These are phyloP conservation scores for Beta corolliflora DNA, from an alignment of 179 eudicot species.

Conservation along the genomic window DNA sequence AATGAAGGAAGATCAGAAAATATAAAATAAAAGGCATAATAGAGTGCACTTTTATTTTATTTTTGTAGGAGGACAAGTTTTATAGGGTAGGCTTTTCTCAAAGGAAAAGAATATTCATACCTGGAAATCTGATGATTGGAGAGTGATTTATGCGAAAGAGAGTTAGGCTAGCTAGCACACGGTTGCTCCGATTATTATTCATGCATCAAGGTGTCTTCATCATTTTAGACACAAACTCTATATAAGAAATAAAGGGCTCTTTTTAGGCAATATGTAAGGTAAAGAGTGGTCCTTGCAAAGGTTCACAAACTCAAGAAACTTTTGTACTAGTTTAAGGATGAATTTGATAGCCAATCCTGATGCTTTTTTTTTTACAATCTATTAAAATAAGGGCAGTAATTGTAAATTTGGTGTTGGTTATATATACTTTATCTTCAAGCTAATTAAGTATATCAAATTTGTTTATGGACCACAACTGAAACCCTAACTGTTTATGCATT, in stretches of 20 bases:
- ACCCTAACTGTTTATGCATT: neutral
- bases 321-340: conserved; percentile 26
- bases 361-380: neutral
- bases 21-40: too few species aligned
- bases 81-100: conserved; percentile 19
- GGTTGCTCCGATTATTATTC: conserved; percentile 20
- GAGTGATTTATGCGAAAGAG: conserved; percentile 32
- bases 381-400: neutral
- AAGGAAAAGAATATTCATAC: neutral
- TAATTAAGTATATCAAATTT: neutral
- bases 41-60: neutral
- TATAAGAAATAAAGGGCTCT: neutral
- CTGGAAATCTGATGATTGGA: conserved; percentile 27
- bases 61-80: conserved; percentile 17
- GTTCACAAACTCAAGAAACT: neutral
- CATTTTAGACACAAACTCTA: conserved; percentile 21
- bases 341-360: neutral
- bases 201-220: conserved; percentile 25
- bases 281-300: conserved; percentile 23
- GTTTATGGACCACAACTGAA: conserved; percentile 9
- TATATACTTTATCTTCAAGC: neutral
- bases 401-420: conserved; percentile 3
- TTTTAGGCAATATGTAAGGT: conserved; percentile 24
- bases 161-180: conserved; percentile 17
- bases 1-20: neutral